These are phyloP conservation scores for Periconia macrospinosa DNA, from an alignment of 2,329 filamentous ascomycete genomes.

Conservation along the genomic window DNA sequence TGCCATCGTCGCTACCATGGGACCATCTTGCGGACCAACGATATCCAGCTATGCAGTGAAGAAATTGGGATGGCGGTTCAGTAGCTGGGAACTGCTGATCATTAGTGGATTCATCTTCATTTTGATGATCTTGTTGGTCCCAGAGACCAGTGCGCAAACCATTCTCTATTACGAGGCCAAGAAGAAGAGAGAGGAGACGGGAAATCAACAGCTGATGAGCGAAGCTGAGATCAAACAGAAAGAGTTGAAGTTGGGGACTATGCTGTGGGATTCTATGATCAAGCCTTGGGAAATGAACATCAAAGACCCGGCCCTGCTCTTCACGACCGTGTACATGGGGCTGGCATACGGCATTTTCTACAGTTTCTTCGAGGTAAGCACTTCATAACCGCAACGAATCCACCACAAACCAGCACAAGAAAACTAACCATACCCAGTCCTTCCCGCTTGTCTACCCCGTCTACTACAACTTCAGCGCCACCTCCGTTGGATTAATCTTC, in stretches of 20 bases:
- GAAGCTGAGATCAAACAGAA: constrained; percentile 73
- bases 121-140: constrained; percentile 77
- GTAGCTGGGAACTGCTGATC: constrained; percentile 84
- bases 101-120: constrained; percentile 70
- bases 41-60: constrained; percentile 75
- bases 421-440: constrained; percentile 28
- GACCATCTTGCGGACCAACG: constrained; percentile 65
- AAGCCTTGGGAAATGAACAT: constrained; percentile 85
- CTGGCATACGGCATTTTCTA: constrained; percentile 73
- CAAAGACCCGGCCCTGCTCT: constrained; percentile 77
- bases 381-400: neutral
- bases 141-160: constrained; percentile 80
- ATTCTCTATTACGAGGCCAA: constrained; percentile 60
- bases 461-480: constrained; percentile 73
- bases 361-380: constrained; percentile 69
- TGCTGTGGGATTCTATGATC: constrained; percentile 58
- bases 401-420: neutral
- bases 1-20: constrained; percentile 48
- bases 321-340: constrained; percentile 82
- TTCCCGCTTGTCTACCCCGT: constrained; percentile 67
- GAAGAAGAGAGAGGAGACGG: constrained; percentile 69
- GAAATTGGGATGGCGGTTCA: constrained; percentile 73
- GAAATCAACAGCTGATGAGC: constrained; percentile 68
- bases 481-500: constrained; percentile 79
- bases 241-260: constrained; percentile 33